Evolutionary conservation across 805 yeast species (phyloP).

Genomic region (Barnettozyma sucrosica): DNA sequence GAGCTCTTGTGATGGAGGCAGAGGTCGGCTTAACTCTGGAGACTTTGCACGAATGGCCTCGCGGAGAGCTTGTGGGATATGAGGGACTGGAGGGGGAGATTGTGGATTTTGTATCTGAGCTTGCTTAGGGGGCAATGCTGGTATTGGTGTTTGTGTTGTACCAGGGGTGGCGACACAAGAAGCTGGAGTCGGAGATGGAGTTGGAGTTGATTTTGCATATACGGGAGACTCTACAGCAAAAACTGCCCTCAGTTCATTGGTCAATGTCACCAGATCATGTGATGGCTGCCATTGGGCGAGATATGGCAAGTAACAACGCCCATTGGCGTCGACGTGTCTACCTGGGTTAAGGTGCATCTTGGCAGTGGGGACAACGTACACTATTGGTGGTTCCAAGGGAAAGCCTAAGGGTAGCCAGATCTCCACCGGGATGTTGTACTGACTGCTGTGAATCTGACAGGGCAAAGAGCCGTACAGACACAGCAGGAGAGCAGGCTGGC

Average conservation of each 20-base stretch:
- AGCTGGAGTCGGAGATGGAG: constrained; percentile 12
- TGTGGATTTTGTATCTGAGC: neutral
- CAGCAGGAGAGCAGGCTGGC: constrained; percentile 53
- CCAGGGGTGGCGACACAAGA: neutral
- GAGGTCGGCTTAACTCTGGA: neutral
- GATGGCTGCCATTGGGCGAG: constrained; percentile 51
- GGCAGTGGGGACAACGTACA: constrained; percentile 53
- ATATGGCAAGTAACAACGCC: constrained; percentile 64
- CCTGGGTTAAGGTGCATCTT: constrained; percentile 48
- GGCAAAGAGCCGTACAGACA: constrained; percentile 57
- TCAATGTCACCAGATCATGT: constrained; percentile 27
- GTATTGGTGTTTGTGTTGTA: constrained; percentile 8
- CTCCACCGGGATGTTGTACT: constrained; percentile 50
- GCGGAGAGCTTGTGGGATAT: constrained; percentile 31
- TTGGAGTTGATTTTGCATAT: constrained; percentile 27
- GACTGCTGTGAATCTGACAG: constrained; percentile 23
- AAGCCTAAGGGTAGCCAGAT: constrained; percentile 75
- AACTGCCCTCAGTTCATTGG: constrained; percentile 28
- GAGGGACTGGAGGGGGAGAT: constrained; percentile 33
- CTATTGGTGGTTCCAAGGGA: constrained; percentile 64
- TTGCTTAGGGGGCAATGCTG: constrained; percentile 31
- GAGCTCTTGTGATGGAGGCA: neutral
- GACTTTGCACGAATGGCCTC: constrained; percentile 1
- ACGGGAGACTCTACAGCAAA: constrained; percentile 44
- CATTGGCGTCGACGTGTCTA: constrained; percentile 63